Percentiles rank a stretch among this genome's conserved stretches.
These are phyloP conservation scores for Cystofilobasidium macerans DNA, from an alignment of 768 basidiomycete species.

Conservation along the genomic window DNA sequence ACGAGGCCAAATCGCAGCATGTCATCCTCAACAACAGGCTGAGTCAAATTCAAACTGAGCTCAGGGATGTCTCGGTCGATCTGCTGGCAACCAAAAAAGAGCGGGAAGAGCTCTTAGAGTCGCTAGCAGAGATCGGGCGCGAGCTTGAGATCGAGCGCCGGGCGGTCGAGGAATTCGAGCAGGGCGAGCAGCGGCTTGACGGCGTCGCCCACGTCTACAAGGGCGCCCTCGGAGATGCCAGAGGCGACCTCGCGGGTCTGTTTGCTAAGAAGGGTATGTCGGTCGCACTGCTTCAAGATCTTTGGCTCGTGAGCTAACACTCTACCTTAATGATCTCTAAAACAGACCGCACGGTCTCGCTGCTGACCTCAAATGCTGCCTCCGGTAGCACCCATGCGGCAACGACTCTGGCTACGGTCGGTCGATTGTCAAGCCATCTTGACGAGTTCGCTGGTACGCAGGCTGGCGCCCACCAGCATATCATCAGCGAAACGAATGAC, in stretches of 20 bases:
- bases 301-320: slow-evolving; percentile 3
- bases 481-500: not conserved
- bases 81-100: slow-evolving; percentile 65
- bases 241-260: slow-evolving; percentile 57
- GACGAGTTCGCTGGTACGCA: not conserved
- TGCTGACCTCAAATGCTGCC: slow-evolving; percentile 55
- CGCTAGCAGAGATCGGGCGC: slow-evolving; percentile 46
- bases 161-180: slow-evolving; percentile 64
- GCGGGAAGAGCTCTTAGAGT: slow-evolving; percentile 48
- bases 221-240: slow-evolving; percentile 53
- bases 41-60: slow-evolving; percentile 69
- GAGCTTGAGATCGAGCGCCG: slow-evolving; percentile 68
- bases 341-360: slow-evolving; percentile 60
- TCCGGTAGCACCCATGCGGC: slow-evolving; percentile 55
- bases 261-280: slow-evolving; percentile 72
- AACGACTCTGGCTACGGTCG: not conserved
- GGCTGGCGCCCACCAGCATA: not conserved
- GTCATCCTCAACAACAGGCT: slow-evolving; percentile 75
- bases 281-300: not conserved
- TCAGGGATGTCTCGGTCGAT: slow-evolving; percentile 73
- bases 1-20: slow-evolving; percentile 71
- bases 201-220: slow-evolving; percentile 61
- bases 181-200: slow-evolving; percentile 60
- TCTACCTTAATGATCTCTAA: too few relatives aligned
- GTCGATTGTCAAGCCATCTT: not conserved